These are phyloP conservation scores for Coffea humblotiana DNA, from an alignment of 305 asterid genomes.

Conservation along the genomic window DNA sequence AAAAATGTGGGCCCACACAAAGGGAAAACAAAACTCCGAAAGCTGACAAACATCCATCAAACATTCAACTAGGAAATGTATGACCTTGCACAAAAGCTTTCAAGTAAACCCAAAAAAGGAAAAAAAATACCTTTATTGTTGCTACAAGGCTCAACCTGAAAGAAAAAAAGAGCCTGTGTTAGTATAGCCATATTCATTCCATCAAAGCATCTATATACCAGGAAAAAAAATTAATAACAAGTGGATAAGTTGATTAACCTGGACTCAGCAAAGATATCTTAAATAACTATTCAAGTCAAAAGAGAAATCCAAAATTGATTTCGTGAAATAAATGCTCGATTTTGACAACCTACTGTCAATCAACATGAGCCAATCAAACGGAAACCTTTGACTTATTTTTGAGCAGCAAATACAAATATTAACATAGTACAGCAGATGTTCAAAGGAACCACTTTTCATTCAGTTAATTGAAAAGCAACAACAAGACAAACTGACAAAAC, in stretches of 20 bases:
- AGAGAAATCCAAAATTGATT: neutral
- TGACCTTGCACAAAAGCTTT: neutral
- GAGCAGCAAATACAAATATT: neutral
- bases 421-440: neutral
- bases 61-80: neutral
- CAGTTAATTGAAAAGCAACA: neutral
- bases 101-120: neutral
- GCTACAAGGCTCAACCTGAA: constrained; percentile 48
- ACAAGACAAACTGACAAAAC: neutral
- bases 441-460: neutral
- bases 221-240: neutral
- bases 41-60: neutral
- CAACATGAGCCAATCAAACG: neutral
- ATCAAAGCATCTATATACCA: neutral
- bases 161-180: neutral
- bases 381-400: neutral
- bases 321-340: neutral
- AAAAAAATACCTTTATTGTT: constrained; percentile 40
- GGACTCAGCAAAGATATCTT: neutral
- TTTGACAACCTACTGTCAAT: neutral
- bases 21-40: neutral
- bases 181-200: neutral
- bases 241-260: neutral
- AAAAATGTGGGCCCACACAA: no score
- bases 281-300: neutral